A percentile compares a stretch with the other conserved stretches of the same genome.
Conservation (phyloP, 1,284 basidiomycete genomes). For the Anthracocystis panici-leucophaei region DNA sequence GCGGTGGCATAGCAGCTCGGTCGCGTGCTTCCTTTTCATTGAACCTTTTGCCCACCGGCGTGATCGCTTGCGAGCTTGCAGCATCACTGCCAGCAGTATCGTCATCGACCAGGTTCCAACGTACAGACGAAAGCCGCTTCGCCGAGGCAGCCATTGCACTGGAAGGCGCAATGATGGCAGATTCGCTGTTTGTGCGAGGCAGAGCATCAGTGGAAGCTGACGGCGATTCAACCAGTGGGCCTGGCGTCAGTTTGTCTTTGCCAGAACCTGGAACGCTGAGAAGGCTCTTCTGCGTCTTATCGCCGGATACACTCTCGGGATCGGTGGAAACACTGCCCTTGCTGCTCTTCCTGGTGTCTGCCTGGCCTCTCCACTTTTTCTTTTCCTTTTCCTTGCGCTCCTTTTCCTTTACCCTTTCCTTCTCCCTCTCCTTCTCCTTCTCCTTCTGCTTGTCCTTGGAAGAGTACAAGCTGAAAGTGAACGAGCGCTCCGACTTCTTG, state of each 20-base stretch:
- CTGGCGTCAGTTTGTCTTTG: slow-evolving; percentile 9
- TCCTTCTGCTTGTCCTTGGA: slow-evolving; percentile 36
- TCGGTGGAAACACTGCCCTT: slow-evolving; percentile 19
- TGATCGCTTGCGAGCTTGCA: slow-evolving; percentile 12
- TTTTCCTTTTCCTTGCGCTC: slow-evolving; percentile 18
- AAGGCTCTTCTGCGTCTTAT: slow-evolving; percentile 9
- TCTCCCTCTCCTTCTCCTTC: slow-evolving; percentile 14
- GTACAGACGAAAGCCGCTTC: slow-evolving; percentile 39
- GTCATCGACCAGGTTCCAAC: slow-evolving; percentile 34
- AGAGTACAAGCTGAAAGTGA: slow-evolving; percentile 28
- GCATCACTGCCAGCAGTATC: neutral
- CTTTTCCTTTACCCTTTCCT: slow-evolving; percentile 4
- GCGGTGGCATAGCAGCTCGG: slow-evolving; percentile 38
- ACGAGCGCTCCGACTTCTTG: slow-evolving; percentile 45
- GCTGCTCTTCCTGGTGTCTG: slow-evolving; percentile 4
- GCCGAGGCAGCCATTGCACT: slow-evolving; percentile 5
- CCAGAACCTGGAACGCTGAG: slow-evolving; percentile 18
- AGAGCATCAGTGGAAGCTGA: slow-evolving; percentile 26
- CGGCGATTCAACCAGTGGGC: slow-evolving; percentile 30
- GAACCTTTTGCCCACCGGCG: slow-evolving; percentile 14
- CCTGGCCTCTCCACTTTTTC: slow-evolving; percentile 10
- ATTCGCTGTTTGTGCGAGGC: slow-evolving; percentile 19
- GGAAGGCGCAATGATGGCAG: neutral
- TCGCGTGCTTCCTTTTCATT: slow-evolving; percentile 21
- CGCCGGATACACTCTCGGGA: slow-evolving; percentile 1